Evolutionary conservation across 768 basidiomycete species (phyloP).

Genomic region (Lactarius indigo): DNA sequence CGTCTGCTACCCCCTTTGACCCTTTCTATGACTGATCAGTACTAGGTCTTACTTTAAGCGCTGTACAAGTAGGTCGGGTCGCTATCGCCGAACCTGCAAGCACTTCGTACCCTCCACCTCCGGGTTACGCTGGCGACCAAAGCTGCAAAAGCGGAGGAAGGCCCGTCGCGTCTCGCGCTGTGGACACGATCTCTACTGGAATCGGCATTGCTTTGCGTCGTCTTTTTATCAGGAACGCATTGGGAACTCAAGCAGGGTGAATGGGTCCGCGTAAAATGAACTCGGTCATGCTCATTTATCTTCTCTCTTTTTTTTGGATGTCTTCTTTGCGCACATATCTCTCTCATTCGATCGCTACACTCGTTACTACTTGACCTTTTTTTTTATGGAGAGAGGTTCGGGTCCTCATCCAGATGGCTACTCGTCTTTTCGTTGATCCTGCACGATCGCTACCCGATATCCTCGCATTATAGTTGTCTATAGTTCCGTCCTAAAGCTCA

Average conservation of each 20-base stretch:
- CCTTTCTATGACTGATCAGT: neutral
- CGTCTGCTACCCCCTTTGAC: neutral
- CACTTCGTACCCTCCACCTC: conserved; percentile 30
- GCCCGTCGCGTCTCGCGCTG: conserved; percentile 29
- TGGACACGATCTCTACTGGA: conserved; percentile 30
- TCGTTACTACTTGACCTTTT: neutral
- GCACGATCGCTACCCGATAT: neutral
- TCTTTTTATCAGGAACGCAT: conserved; percentile 31
- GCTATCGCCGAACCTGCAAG: conserved; percentile 29
- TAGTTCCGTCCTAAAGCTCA: neutral
- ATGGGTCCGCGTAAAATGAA: conserved; percentile 8
- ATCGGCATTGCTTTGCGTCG: conserved; percentile 26
- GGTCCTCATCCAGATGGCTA: neutral
- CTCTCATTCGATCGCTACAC: neutral
- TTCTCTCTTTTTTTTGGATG: too few species aligned
- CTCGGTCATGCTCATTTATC: neutral
- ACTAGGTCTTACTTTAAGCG: conserved; percentile 22
- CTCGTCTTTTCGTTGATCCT: neutral
- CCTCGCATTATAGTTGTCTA: neutral
- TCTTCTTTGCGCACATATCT: neutral
- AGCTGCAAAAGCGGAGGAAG: conserved; percentile 34
- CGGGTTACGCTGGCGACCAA: conserved; percentile 39
- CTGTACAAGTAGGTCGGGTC: conserved; percentile 32
- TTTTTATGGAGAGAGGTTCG: neutral
- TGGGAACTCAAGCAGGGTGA: conserved; percentile 25